Percentiles rank a stretch among this genome's conserved stretches.
These are phyloP conservation scores for Cladosporium sp. DNA, from an alignment of 2,329 filamentous ascomycete species.

Conservation along the genomic window DNA sequence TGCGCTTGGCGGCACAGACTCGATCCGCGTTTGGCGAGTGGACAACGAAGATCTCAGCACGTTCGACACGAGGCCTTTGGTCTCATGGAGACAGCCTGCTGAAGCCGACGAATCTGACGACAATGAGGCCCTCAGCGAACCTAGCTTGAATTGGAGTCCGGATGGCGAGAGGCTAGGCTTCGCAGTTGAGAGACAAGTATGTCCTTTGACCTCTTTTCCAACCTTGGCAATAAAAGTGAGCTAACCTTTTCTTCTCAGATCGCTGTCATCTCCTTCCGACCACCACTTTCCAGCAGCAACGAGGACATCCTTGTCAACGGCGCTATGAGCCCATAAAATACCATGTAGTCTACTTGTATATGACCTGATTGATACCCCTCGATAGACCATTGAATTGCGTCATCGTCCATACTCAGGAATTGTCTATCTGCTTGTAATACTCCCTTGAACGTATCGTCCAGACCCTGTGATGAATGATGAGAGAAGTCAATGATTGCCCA, in stretches of 20 bases:
- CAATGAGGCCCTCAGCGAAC: slow-evolving; percentile 21
- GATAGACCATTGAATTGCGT: background rate
- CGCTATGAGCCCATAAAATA: slow-evolving; percentile 4
- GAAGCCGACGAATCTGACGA: slow-evolving; percentile 17
- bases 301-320: background rate
- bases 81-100: slow-evolving; percentile 27
- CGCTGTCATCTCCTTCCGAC: slow-evolving; percentile 20
- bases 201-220: slow-evolving; percentile 13
- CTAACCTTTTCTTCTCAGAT: slow-evolving; percentile 12
- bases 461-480: no score
- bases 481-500: no score
- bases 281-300: slow-evolving; percentile 7
- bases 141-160: slow-evolving; percentile 48
- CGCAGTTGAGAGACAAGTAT: slow-evolving; percentile 41
- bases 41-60: slow-evolving; percentile 17
- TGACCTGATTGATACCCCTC: slow-evolving; percentile 10
- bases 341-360: slow-evolving; percentile 8
- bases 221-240: background rate
- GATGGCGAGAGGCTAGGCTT: slow-evolving; percentile 52
- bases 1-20: slow-evolving; percentile 41
- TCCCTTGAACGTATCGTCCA: no score
- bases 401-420: no score
- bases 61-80: slow-evolving; percentile 8
- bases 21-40: slow-evolving; percentile 42
- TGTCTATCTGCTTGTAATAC: no score